Conservation (phyloP, 306 rosid species). For the Dryas drummondii region DNA sequence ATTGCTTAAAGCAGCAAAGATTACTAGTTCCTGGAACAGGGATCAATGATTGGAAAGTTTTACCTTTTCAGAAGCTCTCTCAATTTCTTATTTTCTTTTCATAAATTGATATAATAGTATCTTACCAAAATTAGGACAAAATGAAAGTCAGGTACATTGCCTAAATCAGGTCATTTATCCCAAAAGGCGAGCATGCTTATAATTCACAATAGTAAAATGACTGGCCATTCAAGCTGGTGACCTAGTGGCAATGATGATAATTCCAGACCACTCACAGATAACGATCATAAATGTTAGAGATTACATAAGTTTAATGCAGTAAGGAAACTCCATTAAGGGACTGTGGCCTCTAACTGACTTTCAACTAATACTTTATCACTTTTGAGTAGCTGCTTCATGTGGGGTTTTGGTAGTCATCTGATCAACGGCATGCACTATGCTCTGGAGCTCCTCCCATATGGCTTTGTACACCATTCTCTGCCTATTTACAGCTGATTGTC, state of each 20-base stretch:
- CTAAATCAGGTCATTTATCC: no score
- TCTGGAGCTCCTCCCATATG: constrained; percentile 98
- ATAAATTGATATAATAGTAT: no score
- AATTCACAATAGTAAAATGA: no score
- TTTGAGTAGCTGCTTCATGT: constrained; percentile 51
- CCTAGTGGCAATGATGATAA: not conserved
- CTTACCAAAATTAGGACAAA: no score
- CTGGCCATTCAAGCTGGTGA: no score
- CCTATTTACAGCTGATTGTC: constrained; percentile 85
- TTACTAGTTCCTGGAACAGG: no score
- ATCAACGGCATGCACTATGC: constrained; percentile 90
- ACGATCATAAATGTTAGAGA: not conserved
- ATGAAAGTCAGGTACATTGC: no score
- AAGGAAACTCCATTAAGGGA: not conserved
- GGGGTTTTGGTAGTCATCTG: constrained; percentile 92
- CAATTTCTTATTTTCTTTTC: no score
- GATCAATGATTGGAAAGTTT: no score
- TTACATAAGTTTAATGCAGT: not conserved
- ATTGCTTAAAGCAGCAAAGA: no score
- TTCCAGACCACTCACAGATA: not conserved
- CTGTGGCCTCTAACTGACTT: not conserved
- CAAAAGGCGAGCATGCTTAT: no score
- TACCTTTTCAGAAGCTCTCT: no score
- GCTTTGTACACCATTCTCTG: constrained; percentile 97
- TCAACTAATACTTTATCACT: constrained; percentile 20